phyloP scores from a whole-genome alignment of 352 stramenopile species.

The Saprolegnia diclina region DNA sequence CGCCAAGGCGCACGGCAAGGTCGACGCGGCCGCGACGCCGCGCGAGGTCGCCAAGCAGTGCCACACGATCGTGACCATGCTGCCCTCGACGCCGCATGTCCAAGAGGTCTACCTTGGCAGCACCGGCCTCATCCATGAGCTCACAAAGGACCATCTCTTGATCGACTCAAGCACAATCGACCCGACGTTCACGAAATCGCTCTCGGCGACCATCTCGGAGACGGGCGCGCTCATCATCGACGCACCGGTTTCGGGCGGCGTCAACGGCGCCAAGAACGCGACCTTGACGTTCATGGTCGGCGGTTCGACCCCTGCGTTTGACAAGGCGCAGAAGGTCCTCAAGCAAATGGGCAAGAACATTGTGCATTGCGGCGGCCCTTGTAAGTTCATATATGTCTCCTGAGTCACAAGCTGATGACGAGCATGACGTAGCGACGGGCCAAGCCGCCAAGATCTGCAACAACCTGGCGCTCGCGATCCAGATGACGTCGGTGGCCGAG shows the following conservation, averaged over 20 bases:
- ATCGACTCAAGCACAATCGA: slow-evolving; percentile 96
- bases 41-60: slow-evolving; percentile 72
- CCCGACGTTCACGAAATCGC: slow-evolving; percentile 85
- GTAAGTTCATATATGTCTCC: slow-evolving; percentile 38
- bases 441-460: slow-evolving; percentile 96
- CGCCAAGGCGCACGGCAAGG: slow-evolving; percentile 46
- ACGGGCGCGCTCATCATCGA: slow-evolving; percentile 83
- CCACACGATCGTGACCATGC: slow-evolving; percentile 92
- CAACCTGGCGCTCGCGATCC: slow-evolving; percentile 95
- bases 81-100: slow-evolving; percentile 88
- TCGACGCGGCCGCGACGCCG: slow-evolving; percentile 44
- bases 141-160: slow-evolving; percentile 76
- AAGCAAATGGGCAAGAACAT: slow-evolving; percentile 92
- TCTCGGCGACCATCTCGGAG: slow-evolving; percentile 63
- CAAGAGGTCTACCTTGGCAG: slow-evolving; percentile 67
- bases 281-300: slow-evolving; percentile 99
- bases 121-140: slow-evolving; percentile 61
- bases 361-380: slow-evolving; percentile 88
- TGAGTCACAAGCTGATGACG: not conserved
- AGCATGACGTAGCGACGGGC: slow-evolving; percentile 42
- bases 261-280: slow-evolving; percentile 90
- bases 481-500: slow-evolving; percentile 95
- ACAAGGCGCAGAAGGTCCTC: slow-evolving; percentile 76
- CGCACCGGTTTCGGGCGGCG: slow-evolving; percentile 95
- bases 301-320: slow-evolving; percentile 48